These are phyloP conservation scores for Metschnikowia bowlesiae DNA, from an alignment of 805 yeast genomes.

Conservation along the genomic window DNA sequence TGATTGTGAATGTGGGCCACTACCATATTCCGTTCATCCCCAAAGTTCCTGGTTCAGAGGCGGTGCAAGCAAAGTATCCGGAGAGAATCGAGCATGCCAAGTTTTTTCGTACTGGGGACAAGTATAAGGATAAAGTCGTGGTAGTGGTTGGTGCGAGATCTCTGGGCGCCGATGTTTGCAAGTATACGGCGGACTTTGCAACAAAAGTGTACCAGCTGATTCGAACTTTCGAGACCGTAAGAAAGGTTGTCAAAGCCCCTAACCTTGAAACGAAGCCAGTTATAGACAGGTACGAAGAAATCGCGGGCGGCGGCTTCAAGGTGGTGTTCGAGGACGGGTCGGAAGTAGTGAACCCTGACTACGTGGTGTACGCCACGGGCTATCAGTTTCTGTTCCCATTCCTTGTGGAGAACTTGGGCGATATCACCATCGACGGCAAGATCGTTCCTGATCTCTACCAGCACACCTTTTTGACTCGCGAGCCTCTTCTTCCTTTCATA, in stretches of 20 bases:
- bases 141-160: conserved; percentile 27
- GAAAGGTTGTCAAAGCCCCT: conserved; percentile 7
- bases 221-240: conserved; percentile 14
- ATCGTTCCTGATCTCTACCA: conserved; percentile 48
- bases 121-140: conserved; percentile 23
- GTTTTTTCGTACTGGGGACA: conserved; percentile 30
- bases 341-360: conserved; percentile 45
- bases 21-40: conserved; percentile 47
- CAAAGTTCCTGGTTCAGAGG: conserved; percentile 35
- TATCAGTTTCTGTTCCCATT: conserved; percentile 65
- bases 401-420: conserved; percentile 42
- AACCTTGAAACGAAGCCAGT: conserved; percentile 24
- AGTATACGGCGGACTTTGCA: conserved; percentile 22
- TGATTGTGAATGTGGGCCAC: conserved; percentile 46
- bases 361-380: conserved; percentile 69
- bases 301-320: conserved; percentile 24
- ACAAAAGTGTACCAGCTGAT: conserved; percentile 26
- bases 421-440: conserved; percentile 31
- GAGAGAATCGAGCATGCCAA: conserved; percentile 41
- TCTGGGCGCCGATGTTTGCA: conserved; percentile 28
- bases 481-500: conserved; percentile 62
- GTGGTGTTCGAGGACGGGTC: conserved; percentile 49
- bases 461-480: conserved; percentile 53
- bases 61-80: conserved; percentile 28
- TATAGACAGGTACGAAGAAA: conserved; percentile 20